These are phyloP conservation scores for Circinella minor DNA, from an alignment of 371 early-diverging fungal species.

Conservation along the genomic window DNA sequence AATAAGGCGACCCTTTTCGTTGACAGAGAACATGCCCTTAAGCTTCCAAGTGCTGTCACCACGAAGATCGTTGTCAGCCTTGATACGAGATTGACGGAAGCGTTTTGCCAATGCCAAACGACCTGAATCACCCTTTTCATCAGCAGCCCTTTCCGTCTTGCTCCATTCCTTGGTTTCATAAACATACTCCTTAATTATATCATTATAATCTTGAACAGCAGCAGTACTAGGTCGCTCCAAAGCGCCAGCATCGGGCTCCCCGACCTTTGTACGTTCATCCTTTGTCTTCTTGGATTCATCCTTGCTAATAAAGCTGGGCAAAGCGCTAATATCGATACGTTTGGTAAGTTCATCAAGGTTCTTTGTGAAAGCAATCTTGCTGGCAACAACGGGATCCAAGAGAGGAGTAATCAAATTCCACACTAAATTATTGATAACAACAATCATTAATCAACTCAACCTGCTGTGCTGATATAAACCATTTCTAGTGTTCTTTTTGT, in stretches of 20 bases:
- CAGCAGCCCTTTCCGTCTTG: constrained; percentile 14
- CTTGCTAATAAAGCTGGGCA: constrained; percentile 41
- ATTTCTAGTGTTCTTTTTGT: too few relatives aligned
- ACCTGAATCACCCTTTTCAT: constrained; percentile 10
- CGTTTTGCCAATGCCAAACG: constrained; percentile 31
- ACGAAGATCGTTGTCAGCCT: constrained; percentile 39
- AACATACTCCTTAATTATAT: constrained; percentile 29
- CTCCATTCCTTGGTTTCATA: constrained; percentile 35
- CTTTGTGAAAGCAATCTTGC: constrained; percentile 85
- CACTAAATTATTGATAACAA: constrained; percentile 31
- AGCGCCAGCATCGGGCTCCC: constrained; percentile 21
- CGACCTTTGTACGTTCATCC: constrained; percentile 31
- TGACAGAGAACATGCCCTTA: constrained; percentile 26
- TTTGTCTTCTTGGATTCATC: constrained; percentile 31
- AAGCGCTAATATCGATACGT: constrained; percentile 51
- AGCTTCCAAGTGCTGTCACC: constrained; percentile 40
- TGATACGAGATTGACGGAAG: constrained; percentile 37
- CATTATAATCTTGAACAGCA: constrained; percentile 26
- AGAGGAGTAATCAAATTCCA: constrained; percentile 83
- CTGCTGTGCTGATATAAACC: neutral
- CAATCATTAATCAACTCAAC: too few relatives aligned
- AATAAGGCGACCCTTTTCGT: constrained; percentile 20
- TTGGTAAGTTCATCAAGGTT: constrained; percentile 62
- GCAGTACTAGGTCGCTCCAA: constrained; percentile 19
- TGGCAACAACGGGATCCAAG: constrained; percentile 90